Base-by-base conservation (phyloP, 2,329 filamentous ascomycete species). In the Cyphellophora europaea region DNA sequence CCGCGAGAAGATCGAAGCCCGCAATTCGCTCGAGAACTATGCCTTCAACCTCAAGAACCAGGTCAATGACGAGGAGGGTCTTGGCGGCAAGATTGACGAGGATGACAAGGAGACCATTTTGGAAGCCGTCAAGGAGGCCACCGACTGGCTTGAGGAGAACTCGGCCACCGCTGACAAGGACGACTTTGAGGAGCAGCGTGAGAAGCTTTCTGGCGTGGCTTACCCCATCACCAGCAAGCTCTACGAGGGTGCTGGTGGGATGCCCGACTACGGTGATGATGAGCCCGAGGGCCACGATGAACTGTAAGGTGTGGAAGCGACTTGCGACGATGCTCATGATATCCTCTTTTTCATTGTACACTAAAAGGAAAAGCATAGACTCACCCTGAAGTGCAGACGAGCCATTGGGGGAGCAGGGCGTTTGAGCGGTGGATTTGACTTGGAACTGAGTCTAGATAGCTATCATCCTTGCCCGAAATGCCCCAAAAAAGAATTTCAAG, bases 151-250 rank as follows among this genome's bases (percentile, higher is more conserved):
- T 41, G 88, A 95, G 53, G 86, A 93, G 76, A 93, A 95, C 67
- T 84, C 77, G 49, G 77, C 81, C 49, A 81, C 82, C 34, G 91
- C 91, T 47, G 77, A 72, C 50, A 73, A 86, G 41, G 89, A 95
- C 71, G 91, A 96, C 71, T 95, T 96, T 54, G 88, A 95, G 66
- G 91, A 98, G 77, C 89, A 96, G 74, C 94, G 93, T 74, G 89
- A 98, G 82, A 95, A 95, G 77, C 77, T 98, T 51, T 93, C 84
- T 54, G 82, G 83, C 63, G 84, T 95, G 48, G 91, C 91, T 36
- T 95, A 96, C 71, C 91, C 91, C 51, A 98, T 98, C 69, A 98
- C 91, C 53, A 93, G 85, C 71, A 98, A 98, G 79, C 75, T 95
- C 56, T 95, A 95, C 72, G 68, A 71, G 51, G 70, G 72, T 54